phyloP scores from a whole-genome alignment of 2,329 filamentous ascomycete genomes.

The Conoideocrella luteorostrata region DNA sequence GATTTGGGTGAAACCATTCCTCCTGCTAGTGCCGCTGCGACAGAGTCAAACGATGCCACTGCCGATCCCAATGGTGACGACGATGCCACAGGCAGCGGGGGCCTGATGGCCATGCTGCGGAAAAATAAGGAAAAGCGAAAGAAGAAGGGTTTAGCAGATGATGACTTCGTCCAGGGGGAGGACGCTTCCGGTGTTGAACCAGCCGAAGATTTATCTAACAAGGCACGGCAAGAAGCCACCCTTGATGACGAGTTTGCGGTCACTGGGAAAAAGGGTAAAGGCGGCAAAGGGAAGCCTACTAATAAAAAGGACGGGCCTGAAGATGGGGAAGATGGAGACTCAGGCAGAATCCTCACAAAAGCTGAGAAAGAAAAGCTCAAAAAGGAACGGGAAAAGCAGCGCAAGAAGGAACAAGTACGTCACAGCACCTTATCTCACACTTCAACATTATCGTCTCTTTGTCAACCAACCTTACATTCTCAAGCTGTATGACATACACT shows the following conservation, averaged over 20 bases:
- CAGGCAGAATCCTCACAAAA: conserved; percentile 79
- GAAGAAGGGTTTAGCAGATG: conserved; percentile 74
- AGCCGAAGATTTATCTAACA: conserved; percentile 41
- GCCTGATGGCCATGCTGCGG: conserved; percentile 71
- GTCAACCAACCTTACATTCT: too few relatives aligned
- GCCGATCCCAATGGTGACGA: conserved; percentile 45
- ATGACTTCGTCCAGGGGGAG: conserved; percentile 64
- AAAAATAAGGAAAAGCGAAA: conserved; percentile 83
- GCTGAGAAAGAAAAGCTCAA: conserved; percentile 97
- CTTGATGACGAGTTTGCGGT: conserved; percentile 81
- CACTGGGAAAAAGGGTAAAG: conserved; percentile 70
- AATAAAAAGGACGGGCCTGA: conserved; percentile 41
- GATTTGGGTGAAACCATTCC: conserved; percentile 76
- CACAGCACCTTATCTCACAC: conserved; percentile 2
- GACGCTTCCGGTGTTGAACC: conserved; percentile 26
- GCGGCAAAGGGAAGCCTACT: conserved; percentile 39
- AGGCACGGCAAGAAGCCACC: conserved; percentile 73
- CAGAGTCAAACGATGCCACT: conserved; percentile 34
- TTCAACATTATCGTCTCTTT: too few relatives aligned
- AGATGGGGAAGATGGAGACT: conserved; percentile 45
- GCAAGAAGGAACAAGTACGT: conserved; percentile 90
- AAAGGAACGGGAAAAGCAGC: conserved; percentile 97
- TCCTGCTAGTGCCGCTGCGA: conserved; percentile 46
- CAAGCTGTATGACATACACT: background rate
- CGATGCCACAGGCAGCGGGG: conserved; percentile 51